Evolutionary conservation across 345 rosid genomes (phyloP), one percentile per base, ranked within the genome.

Genomic region (Turnera subulata): DNA sequence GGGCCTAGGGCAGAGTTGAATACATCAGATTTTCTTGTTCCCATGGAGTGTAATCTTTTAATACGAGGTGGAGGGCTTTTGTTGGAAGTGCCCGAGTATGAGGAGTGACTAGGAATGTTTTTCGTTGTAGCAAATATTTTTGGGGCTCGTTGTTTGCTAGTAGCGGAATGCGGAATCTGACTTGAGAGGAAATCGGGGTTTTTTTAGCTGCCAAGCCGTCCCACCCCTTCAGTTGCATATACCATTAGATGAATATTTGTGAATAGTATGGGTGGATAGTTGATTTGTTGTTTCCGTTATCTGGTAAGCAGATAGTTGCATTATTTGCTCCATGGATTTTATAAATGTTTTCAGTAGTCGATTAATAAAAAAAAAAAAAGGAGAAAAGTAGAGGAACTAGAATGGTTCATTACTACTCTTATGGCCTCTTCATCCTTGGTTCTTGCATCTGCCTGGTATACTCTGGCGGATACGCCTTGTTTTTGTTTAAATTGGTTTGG

Each of bases 231-330:
- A 50, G 50, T 39, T 42, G 44, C n/a, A 39, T 50, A 40, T 22
- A 32, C 56, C 49, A 22, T 59, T 21, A 39, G 50, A 53, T 59
- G 59, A 50, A 46, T 15, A 20, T 59, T 29, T 61, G 72, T 60
- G 61, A 53, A 67, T 42, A 67, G 66, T 35, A 40, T 40, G 38
- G 66, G 46, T 40, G 61, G 55, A 13, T 67, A 47, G 55, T 29
- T 24, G 5, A 29, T 29, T 29, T 29, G 8, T 8, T 29, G 35
- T 29, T 29, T 29, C n/a, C n/a, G n/a, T 29, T 29, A 29, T 29
- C 8, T 29, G 35, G 8, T 38, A 23, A 59, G 46, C 26, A 54
- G 53, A 12, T 66, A 46, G 53, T 25, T 24, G 48, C 32, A 59
- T n/a, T 42, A 21, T 29, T 46, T 37, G 53, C 21, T 51, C 32